Evolutionary conservation across 805 yeast genomes (phyloP).

Genomic region (Wickerhamomyces bovis): DNA sequence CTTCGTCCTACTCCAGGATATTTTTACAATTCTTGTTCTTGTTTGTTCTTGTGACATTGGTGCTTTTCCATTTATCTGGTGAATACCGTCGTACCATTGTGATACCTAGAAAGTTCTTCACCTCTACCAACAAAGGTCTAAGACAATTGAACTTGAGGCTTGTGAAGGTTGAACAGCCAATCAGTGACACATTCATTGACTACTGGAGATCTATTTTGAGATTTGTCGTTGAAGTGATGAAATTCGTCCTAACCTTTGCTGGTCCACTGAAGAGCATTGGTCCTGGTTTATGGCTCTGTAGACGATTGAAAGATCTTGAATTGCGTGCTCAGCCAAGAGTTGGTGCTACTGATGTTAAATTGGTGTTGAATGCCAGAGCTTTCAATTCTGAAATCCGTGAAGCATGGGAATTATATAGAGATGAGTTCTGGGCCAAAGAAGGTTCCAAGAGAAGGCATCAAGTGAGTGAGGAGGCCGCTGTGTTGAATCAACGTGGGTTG

Average conservation of each 20-base stretch:
- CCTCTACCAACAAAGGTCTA: slow-evolving; percentile 83
- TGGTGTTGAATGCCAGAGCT: slow-evolving; percentile 74
- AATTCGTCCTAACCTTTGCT: slow-evolving; percentile 1
- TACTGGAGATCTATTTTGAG: slow-evolving; percentile 25
- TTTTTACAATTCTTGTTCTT: slow-evolving; percentile 48
- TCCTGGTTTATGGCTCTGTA: slow-evolving; percentile 8
- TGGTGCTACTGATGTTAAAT: slow-evolving; percentile 76
- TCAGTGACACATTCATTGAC: slow-evolving; percentile 32
- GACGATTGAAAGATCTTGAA: slow-evolving; percentile 17
- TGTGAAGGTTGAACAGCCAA: slow-evolving; percentile 49
- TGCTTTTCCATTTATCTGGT: slow-evolving; percentile 80
- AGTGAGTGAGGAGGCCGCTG: neutral
- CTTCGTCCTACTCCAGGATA: slow-evolving; percentile 34
- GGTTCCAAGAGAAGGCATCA: slow-evolving; percentile 52
- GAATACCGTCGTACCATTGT: slow-evolving; percentile 83
- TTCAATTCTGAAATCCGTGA: slow-evolving; percentile 81
- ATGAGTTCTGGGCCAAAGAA: slow-evolving; percentile 89
- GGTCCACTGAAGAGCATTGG: slow-evolving; percentile 10
- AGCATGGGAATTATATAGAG: slow-evolving; percentile 91
- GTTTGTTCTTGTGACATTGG: slow-evolving; percentile 59
- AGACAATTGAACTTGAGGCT: slow-evolving; percentile 75
- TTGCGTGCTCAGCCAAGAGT: slow-evolving; percentile 48
- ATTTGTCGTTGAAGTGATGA: slow-evolving; percentile 14
- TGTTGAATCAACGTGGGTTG: neutral
- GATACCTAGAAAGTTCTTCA: slow-evolving; percentile 70